Base-by-base conservation (phyloP, 2,329 filamentous ascomycete species). In the Coniochaeta hoffmannii region DNA sequence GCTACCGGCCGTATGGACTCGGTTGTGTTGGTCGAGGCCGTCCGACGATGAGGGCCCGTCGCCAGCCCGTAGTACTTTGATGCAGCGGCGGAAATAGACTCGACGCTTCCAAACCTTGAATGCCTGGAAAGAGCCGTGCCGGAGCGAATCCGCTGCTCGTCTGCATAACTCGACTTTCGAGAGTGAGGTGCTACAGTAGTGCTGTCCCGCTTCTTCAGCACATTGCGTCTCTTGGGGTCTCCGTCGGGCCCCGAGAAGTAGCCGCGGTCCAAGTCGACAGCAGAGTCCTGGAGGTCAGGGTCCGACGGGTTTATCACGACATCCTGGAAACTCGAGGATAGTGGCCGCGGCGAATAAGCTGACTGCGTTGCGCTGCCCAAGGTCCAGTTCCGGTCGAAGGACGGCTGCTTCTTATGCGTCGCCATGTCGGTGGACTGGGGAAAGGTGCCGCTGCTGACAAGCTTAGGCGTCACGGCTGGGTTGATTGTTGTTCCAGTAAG, bases 191-290 rank as follows among this genome's bases (percentile, higher is more conserved):
- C 55, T n/a, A 61, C 59, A 15, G 62, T 50, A 56, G 74, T 71
- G 59, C 82, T 86, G 57, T 85, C 82, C 56, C 89, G 86, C 73
- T 94, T 95, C 69, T 89, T 90, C 60, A 97, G 75, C 50, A 94
- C 77, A 66, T 90, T 95, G 49, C 89, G 82, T 63, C 82, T 85
- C 56, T 87, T 83, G 44, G 82, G 82, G 60, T 97, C 91, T 11
- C 85, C 77, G 65, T 97, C 93, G 15, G 88, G 88, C 3, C 92
- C 90, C 8, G 93, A 97, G 66, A 97, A 96, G 69, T 97, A 97
- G 24, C 92, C 93, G 34, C 90, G 83, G 64, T 97, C 94, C 15
- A 90, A 70, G 58, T 95, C 89, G 24, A 76, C 70, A 15, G 73
- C 72, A 9, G 76, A 76, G 57, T 82, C 78, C 59, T 75, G 75